A percentile compares a stretch with the other conserved stretches of the same genome.
Evolutionary conservation across 495 filamentous ascomycete genomes (phyloP).

Genomic region (Aspergillus diversus): DNA sequence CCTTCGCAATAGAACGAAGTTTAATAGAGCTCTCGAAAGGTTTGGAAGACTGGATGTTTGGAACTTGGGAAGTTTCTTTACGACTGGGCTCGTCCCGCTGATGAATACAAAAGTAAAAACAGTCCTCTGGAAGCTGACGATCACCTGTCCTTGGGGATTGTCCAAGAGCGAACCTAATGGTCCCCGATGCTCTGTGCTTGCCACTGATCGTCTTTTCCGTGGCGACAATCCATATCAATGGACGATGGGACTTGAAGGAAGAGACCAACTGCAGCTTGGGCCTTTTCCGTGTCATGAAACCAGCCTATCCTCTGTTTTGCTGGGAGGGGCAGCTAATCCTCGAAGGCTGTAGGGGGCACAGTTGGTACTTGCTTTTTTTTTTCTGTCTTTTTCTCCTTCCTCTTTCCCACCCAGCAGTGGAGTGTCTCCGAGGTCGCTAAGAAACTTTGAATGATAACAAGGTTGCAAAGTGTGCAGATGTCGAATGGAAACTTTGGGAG

Average conservation of each 20-base stretch:
- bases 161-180: background rate
- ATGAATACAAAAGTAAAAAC: background rate
- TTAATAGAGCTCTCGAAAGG: background rate
- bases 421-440: background rate
- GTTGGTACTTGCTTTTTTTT: constrained; percentile 1
- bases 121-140: background rate
- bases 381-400: background rate
- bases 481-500: background rate
- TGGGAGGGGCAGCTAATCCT: background rate
- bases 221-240: background rate
- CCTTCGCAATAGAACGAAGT: background rate
- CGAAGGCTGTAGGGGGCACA: background rate
- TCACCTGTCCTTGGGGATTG: background rate
- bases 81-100: too few species aligned
- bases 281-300: background rate
- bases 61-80: too few species aligned
- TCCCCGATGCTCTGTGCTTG: background rate
- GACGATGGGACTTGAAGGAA: background rate
- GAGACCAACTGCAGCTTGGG: background rate
- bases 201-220: background rate
- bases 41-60: too few species aligned
- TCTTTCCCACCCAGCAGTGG: background rate
- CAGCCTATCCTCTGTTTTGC: background rate
- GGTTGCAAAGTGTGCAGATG: background rate
- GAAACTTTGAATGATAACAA: constrained; percentile 5